These are phyloP conservation scores for Arabidopsis arenosa DNA, from an alignment of 345 rosid genomes.

Conservation along the genomic window DNA sequence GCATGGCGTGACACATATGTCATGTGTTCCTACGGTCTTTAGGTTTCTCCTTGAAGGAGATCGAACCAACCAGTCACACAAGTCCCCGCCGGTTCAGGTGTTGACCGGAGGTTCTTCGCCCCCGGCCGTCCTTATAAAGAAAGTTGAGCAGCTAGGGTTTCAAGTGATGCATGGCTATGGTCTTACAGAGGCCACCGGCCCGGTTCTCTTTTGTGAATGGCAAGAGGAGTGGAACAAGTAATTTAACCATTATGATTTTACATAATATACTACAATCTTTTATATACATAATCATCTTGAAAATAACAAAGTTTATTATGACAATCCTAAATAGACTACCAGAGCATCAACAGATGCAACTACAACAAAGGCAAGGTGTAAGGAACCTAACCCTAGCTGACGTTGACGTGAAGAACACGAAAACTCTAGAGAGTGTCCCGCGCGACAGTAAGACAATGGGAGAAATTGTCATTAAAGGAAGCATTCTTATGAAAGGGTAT, in stretches of 20 bases:
- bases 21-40: slow-evolving; percentile 78
- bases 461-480: slow-evolving; percentile 64
- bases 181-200: slow-evolving; percentile 80
- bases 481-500: slow-evolving; percentile 65
- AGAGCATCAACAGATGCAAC: slow-evolving; percentile 22
- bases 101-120: slow-evolving; percentile 86
- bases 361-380: slow-evolving; percentile 43
- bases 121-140: slow-evolving; percentile 54
- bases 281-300: slow-evolving; percentile 1
- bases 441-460: slow-evolving; percentile 63
- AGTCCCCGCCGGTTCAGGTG: slow-evolving; percentile 52
- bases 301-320: background rate
- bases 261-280: background rate
- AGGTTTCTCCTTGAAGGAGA: slow-evolving; percentile 53
- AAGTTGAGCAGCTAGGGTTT: slow-evolving; percentile 64
- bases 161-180: slow-evolving; percentile 79
- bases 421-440: slow-evolving; percentile 55
- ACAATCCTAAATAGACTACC: slow-evolving; percentile 23
- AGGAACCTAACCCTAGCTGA: slow-evolving; percentile 46
- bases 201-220: slow-evolving; percentile 83
- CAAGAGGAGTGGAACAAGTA: slow-evolving; percentile 63
- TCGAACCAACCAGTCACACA: slow-evolving; percentile 31
- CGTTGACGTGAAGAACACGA: slow-evolving; percentile 61
- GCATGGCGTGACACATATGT: slow-evolving; percentile 77
- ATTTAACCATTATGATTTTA: background rate